These are phyloP conservation scores for Solanum medicagineum DNA, from an alignment of 257 asterid species.

Conservation along the genomic window DNA sequence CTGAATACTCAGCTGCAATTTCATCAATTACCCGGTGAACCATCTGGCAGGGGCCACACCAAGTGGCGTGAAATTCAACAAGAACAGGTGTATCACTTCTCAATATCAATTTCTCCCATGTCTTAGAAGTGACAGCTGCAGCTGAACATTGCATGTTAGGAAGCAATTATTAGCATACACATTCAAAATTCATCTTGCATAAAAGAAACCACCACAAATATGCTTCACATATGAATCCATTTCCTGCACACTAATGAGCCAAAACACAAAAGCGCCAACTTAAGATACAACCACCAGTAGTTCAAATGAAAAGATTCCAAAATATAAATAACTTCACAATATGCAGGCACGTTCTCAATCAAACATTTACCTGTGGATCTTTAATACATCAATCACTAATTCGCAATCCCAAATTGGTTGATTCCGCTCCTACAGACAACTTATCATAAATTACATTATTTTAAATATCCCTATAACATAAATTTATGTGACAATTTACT, in stretches of 20 bases:
- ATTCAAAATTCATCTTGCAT: background rate
- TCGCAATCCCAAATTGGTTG: background rate
- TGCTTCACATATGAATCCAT: background rate
- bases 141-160: slow-evolving; percentile 29
- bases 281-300: background rate
- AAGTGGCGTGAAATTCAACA: slow-evolving; percentile 73
- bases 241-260: background rate
- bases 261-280: background rate
- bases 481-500: background rate
- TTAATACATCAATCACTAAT: background rate
- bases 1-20: slow-evolving; percentile 68
- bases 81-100: slow-evolving; percentile 61
- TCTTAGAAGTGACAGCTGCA: slow-evolving; percentile 44
- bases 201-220: background rate
- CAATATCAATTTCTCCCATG: slow-evolving; percentile 63
- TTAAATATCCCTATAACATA: background rate
- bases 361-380: background rate
- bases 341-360: background rate
- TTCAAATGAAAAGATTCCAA: background rate
- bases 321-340: background rate
- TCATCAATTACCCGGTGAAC: slow-evolving; percentile 85
- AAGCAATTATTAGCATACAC: background rate
- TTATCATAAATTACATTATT: background rate
- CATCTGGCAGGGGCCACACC: slow-evolving; percentile 98
- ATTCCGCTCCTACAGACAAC: background rate